Percentiles rank a stretch among this genome's conserved stretches.
Conservation (phyloP, 1,284 basidiomycete species). For the Tilletia setariae region DNA sequence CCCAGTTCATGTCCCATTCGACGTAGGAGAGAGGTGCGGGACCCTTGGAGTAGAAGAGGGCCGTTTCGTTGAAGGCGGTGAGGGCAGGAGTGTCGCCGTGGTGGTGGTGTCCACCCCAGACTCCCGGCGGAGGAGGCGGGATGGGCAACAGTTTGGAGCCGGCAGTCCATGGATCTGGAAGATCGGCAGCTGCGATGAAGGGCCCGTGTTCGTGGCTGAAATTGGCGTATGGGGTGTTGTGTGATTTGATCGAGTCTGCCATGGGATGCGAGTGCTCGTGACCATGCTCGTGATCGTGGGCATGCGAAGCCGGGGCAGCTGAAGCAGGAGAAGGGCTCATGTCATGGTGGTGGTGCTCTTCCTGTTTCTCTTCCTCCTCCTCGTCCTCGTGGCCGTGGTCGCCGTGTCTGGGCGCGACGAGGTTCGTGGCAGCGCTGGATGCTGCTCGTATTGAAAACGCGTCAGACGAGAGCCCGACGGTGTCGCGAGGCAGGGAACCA, state of each 20-base stretch:
- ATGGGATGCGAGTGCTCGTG: conserved; percentile 2
- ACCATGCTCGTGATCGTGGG: conserved; percentile 15
- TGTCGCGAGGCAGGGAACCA: too few species aligned
- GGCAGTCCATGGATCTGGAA: conserved; percentile 30
- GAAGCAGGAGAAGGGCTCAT: not conserved
- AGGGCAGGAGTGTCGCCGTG: conserved; percentile 7
- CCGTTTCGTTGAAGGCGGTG: conserved; percentile 40
- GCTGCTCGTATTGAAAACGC: too few species aligned
- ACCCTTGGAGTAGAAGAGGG: conserved; percentile 40
- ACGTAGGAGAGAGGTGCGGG: conserved; percentile 50
- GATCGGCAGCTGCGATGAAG: conserved; percentile 18
- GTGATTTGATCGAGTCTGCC: conserved; percentile 18
- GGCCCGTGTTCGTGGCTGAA: conserved; percentile 24
- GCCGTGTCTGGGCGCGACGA: conserved; percentile 23
- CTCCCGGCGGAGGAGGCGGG: not conserved
- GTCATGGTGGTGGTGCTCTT: not conserved
- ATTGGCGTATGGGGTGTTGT: conserved; percentile 19
- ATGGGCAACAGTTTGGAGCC: conserved; percentile 22
- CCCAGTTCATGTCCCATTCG: conserved; percentile 48
- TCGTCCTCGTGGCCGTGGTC: conserved; percentile 26
- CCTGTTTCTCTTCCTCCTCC: conserved; percentile 12
- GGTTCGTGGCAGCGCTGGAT: too few species aligned
- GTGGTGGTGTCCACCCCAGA: conserved; percentile 6
- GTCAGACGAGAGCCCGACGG: too few species aligned
- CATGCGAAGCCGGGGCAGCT: not conserved